phyloP scores from a whole-genome alignment of 2,329 filamentous ascomycete genomes.

The Coleophoma crateriformis region DNA sequence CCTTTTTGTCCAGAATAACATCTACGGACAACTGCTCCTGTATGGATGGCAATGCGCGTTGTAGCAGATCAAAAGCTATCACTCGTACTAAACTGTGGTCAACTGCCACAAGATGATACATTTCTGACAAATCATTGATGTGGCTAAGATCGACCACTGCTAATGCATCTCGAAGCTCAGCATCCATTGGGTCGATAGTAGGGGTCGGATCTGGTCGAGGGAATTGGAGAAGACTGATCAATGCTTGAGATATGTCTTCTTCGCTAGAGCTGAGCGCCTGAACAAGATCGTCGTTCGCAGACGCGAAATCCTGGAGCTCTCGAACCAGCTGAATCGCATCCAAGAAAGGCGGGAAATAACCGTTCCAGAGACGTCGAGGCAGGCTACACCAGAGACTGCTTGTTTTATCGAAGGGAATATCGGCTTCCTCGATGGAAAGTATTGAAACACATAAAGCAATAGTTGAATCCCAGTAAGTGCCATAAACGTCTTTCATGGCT shows the following conservation, averaged over 20 bases:
- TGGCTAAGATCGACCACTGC: conserved; percentile 54
- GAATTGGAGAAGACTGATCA: conserved; percentile 60
- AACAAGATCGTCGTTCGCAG: conserved; percentile 79
- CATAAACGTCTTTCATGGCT: conserved; percentile 75
- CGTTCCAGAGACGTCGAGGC: conserved; percentile 20
- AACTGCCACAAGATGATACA: conserved; percentile 73
- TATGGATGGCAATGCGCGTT: conserved; percentile 68
- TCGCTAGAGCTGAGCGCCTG: conserved; percentile 64
- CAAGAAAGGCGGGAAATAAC: conserved; percentile 58
- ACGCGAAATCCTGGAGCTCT: conserved; percentile 56
- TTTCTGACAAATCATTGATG: conserved; percentile 57
- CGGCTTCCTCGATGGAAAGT: conserved; percentile 41
- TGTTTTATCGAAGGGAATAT: background rate
- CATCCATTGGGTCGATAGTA: conserved; percentile 70
- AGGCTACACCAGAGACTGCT: background rate
- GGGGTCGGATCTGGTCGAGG: conserved; percentile 44
- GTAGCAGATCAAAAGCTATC: conserved; percentile 74
- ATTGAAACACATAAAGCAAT: conserved; percentile 52
- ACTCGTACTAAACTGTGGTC: conserved; percentile 72
- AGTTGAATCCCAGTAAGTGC: conserved; percentile 73
- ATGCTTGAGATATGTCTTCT: conserved; percentile 45
- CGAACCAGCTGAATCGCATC: conserved; percentile 68
- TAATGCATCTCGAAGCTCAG: conserved; percentile 66
- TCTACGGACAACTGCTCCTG: conserved; percentile 84
- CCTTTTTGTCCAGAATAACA: conserved; percentile 62